Percentiles rank a stretch among this genome's conserved stretches.
phyloP scores from a whole-genome alignment of 176 grass and related monocot species.

The Melocanna baccifera region DNA sequence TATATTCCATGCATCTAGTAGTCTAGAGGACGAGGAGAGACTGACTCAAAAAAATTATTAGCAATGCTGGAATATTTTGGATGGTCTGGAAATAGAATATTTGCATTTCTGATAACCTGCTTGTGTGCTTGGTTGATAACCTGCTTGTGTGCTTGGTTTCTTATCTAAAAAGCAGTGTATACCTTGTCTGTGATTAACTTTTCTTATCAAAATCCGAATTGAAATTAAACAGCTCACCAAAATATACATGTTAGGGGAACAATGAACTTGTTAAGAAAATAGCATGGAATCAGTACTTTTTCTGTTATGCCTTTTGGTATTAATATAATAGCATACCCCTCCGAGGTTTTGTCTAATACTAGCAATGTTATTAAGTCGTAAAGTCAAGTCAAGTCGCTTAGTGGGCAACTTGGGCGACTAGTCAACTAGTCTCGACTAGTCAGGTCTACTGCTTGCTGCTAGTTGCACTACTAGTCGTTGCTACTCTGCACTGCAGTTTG shows the following conservation, averaged over 20 bases:
- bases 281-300: neutral
- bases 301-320: neutral
- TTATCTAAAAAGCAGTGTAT: neutral
- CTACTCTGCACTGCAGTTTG: no score
- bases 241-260: neutral
- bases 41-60: neutral
- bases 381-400: no score
- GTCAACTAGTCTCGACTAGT: no score
- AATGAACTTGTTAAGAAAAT: neutral
- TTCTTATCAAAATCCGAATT: neutral
- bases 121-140: neutral
- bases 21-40: neutral
- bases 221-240: neutral
- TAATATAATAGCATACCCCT: neutral
- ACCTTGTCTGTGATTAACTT: neutral
- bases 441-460: no score
- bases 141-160: neutral
- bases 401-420: no score
- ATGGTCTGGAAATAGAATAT: neutral
- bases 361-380: no score
- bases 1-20: neutral
- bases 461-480: no score
- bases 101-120: neutral
- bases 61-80: neutral
- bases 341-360: neutral